These are phyloP conservation scores for Geotrichum citri-aurantii DNA, from an alignment of 1,139 yeast genomes.

Conservation along the genomic window DNA sequence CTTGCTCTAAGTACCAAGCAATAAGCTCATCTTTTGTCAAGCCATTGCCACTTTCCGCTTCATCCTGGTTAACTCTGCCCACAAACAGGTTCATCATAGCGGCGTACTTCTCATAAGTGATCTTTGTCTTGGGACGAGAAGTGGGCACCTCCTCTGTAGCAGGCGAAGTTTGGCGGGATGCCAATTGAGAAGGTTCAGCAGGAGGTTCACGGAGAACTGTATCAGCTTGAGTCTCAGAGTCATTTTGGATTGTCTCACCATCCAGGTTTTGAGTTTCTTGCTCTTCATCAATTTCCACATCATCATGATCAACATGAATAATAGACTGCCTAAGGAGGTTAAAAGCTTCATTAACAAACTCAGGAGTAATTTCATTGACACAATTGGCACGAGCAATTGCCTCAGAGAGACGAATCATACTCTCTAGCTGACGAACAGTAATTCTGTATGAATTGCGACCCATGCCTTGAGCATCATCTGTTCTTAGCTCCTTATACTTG, in stretches of 20 bases:
- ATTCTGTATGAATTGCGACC: slow-evolving; percentile 84
- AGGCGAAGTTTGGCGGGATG: slow-evolving; percentile 8
- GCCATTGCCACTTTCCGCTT: slow-evolving; percentile 49
- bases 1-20: slow-evolving; percentile 74
- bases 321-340: slow-evolving; percentile 85
- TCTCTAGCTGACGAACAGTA: slow-evolving; percentile 94
- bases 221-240: slow-evolving; percentile 13
- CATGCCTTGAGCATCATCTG: slow-evolving; percentile 87
- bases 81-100: slow-evolving; percentile 78
- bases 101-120: slow-evolving; percentile 82
- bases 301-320: slow-evolving; percentile 91
- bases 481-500: slow-evolving; percentile 80
- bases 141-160: slow-evolving; percentile 11
- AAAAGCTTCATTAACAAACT: slow-evolving; percentile 90
- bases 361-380: slow-evolving; percentile 79
- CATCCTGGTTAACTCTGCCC: slow-evolving; percentile 52
- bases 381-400: slow-evolving; percentile 98
- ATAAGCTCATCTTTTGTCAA: slow-evolving; percentile 63
- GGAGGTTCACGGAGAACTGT: slow-evolving; percentile 15
- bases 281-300: slow-evolving; percentile 63
- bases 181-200: slow-evolving; percentile 9
- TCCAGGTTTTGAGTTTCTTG: slow-evolving; percentile 69
- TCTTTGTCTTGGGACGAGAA: slow-evolving; percentile 43
- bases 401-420: slow-evolving; percentile 84
- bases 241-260: slow-evolving; percentile 45